phyloP scores from a whole-genome alignment of 805 yeast genomes.

The Spathaspora passalidarum region DNA sequence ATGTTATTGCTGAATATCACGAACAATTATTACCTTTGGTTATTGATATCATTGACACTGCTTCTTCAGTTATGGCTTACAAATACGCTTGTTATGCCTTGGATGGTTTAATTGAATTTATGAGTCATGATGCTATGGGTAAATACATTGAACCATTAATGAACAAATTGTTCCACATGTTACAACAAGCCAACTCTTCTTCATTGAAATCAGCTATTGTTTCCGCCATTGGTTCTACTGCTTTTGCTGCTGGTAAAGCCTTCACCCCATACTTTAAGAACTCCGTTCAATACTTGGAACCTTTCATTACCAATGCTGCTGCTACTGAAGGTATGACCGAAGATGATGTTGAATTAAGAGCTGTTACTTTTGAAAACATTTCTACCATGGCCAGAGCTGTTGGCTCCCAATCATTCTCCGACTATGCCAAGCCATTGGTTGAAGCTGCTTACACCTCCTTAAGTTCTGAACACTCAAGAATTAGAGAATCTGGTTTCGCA shows the following conservation, averaged over 20 bases:
- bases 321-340: slow-evolving; percentile 76
- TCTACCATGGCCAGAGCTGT: slow-evolving; percentile 97
- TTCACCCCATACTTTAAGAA: slow-evolving; percentile 83
- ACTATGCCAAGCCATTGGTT: slow-evolving; percentile 83
- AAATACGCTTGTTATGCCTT: slow-evolving; percentile 88
- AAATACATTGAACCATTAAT: slow-evolving; percentile 83
- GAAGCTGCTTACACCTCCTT: slow-evolving; percentile 83
- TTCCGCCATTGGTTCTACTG: slow-evolving; percentile 95
- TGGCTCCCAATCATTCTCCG: slow-evolving; percentile 83
- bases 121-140: slow-evolving; percentile 81
- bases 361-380: slow-evolving; percentile 87
- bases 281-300: slow-evolving; percentile 78
- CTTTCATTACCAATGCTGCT: slow-evolving; percentile 69
- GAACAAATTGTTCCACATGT: slow-evolving; percentile 83
- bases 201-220: slow-evolving; percentile 79
- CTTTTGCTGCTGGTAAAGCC: slow-evolving; percentile 88
- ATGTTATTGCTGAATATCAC: slow-evolving; percentile 79
- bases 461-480: slow-evolving; percentile 72
- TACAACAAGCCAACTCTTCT: slow-evolving; percentile 70
- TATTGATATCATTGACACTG: slow-evolving; percentile 81
- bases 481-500: slow-evolving; percentile 93
- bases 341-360: slow-evolving; percentile 88
- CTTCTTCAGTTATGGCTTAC: slow-evolving; percentile 78
- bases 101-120: slow-evolving; percentile 88
- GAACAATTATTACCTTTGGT: slow-evolving; percentile 80